Percentiles rank a stretch among this genome's conserved stretches.
Conservation (phyloP, 2,329 filamentous ascomycete genomes). For the Chaetothyriales sp. region DNA sequence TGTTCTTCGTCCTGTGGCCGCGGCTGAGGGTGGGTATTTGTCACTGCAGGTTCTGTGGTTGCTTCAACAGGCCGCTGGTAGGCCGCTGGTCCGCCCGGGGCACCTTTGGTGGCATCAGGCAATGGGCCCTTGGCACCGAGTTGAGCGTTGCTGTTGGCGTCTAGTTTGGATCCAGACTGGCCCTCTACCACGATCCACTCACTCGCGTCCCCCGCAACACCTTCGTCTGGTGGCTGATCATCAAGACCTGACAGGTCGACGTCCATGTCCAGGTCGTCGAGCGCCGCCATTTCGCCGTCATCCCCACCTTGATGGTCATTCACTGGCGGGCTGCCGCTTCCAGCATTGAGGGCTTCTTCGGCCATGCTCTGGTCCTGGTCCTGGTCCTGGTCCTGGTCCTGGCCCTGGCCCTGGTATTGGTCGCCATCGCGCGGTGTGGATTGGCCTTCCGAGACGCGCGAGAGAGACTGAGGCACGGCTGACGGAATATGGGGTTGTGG, state of each 20-base stretch:
- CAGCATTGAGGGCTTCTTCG: background rate
- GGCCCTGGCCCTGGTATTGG: background rate
- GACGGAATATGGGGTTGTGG: background rate
- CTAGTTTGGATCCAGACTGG: slow-evolving; percentile 24
- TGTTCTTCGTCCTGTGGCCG: background rate
- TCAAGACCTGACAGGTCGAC: slow-evolving; percentile 46
- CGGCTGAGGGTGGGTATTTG: background rate
- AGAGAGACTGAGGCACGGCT: background rate
- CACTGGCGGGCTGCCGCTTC: background rate
- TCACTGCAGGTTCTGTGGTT: background rate
- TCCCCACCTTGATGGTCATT: slow-evolving; percentile 3
- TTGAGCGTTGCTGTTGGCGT: background rate
- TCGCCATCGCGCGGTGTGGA: background rate
- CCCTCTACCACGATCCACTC: slow-evolving; percentile 67
- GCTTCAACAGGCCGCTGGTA: background rate
- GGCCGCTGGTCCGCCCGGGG: background rate
- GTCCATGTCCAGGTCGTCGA: slow-evolving; percentile 24
- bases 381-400: background rate
- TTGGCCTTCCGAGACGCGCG: background rate
- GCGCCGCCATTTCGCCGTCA: background rate
- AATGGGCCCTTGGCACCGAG: background rate
- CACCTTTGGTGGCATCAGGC: background rate
- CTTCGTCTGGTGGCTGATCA: slow-evolving; percentile 28
- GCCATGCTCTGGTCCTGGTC: background rate
- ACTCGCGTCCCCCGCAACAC: slow-evolving; percentile 22